A percentile compares a stretch with the other conserved stretches of the same genome.
Evolutionary conservation across 1,284 basidiomycete genomes (phyloP).

Genomic region (Hortiboletus rubellus): DNA sequence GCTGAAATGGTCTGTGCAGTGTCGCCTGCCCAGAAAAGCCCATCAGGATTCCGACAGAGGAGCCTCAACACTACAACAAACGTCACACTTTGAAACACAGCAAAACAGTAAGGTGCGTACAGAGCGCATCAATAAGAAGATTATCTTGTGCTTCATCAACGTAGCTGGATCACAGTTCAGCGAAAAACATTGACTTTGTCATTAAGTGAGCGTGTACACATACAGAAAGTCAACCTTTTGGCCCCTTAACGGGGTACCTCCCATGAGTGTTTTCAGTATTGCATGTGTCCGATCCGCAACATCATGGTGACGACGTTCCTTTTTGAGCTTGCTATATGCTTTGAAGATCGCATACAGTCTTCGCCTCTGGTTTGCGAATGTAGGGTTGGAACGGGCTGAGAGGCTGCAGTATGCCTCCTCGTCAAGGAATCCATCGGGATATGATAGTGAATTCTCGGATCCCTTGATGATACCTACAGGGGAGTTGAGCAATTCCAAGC

Average conservation of each 20-base stretch:
- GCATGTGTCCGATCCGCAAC: conserved; percentile 64
- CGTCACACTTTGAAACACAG: neutral
- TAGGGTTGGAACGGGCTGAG: conserved; percentile 52
- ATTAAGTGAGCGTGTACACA: conserved; percentile 19
- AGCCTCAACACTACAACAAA: conserved; percentile 53
- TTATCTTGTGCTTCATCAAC: conserved; percentile 77
- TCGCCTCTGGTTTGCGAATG: conserved; percentile 51
- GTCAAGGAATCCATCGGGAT: conserved; percentile 43
- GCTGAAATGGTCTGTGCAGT: conserved; percentile 76
- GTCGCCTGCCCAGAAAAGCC: conserved; percentile 77
- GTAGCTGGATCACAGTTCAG: conserved; percentile 45
- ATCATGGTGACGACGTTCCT: conserved; percentile 50
- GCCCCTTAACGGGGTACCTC: conserved; percentile 37
- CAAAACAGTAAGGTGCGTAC: conserved; percentile 38
- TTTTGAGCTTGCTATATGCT: conserved; percentile 52
- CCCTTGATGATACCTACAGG: conserved; percentile 65
- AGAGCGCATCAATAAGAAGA: conserved; percentile 60
- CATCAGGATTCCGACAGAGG: conserved; percentile 62
- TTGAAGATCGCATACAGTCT: conserved; percentile 58
- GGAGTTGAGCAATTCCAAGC: neutral
- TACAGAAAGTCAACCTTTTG: conserved; percentile 59
- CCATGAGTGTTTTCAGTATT: conserved; percentile 44
- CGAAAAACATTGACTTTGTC: neutral
- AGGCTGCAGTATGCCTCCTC: conserved; percentile 47
- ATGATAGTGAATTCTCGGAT: conserved; percentile 49